A percentile compares a stretch with the other conserved stretches of the same genome.
These are phyloP conservation scores for Fusarium nanum DNA, from an alignment of 2,329 filamentous ascomycete genomes.

Conservation along the genomic window DNA sequence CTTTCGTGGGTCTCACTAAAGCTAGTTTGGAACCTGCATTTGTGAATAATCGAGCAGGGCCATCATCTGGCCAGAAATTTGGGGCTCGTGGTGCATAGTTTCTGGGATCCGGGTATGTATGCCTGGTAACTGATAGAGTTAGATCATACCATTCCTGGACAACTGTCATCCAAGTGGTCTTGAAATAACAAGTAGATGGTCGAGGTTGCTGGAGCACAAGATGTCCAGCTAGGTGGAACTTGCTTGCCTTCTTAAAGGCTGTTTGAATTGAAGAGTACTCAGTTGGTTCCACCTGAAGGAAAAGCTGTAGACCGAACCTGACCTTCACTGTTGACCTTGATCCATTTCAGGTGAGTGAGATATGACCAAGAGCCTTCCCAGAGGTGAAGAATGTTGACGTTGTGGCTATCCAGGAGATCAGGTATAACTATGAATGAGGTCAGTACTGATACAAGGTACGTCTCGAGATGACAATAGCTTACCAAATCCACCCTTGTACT, in stretches of 20 bases:
- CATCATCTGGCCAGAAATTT: not conserved
- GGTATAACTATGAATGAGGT: slow-evolving; percentile 69
- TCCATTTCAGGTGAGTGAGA: slow-evolving; percentile 79
- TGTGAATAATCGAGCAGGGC: not conserved
- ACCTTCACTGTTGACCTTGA: slow-evolving; percentile 76
- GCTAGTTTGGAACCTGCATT: not conserved
- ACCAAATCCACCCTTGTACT: slow-evolving; percentile 88
- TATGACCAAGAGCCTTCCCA: slow-evolving; percentile 91
- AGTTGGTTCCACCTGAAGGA: slow-evolving; percentile 65
- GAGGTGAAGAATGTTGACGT: slow-evolving; percentile 71
- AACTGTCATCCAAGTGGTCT: not conserved
- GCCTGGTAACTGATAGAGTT: not conserved
- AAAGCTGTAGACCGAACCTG: slow-evolving; percentile 77
- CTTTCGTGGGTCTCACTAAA: not conserved
- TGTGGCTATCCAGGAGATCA: slow-evolving; percentile 76
- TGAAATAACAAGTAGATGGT: not conserved
- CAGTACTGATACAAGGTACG: slow-evolving; percentile 14
- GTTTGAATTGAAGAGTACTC: not conserved
- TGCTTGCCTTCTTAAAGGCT: not conserved
- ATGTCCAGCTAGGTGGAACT: not conserved
- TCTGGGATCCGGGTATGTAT: not conserved
- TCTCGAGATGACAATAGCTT: slow-evolving; percentile 47
- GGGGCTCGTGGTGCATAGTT: not conserved
- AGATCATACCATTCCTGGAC: not conserved
- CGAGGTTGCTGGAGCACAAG: not conserved